These are phyloP conservation scores for Rubia occidens DNA, from an alignment of 305 asterid genomes.

Conservation along the genomic window DNA sequence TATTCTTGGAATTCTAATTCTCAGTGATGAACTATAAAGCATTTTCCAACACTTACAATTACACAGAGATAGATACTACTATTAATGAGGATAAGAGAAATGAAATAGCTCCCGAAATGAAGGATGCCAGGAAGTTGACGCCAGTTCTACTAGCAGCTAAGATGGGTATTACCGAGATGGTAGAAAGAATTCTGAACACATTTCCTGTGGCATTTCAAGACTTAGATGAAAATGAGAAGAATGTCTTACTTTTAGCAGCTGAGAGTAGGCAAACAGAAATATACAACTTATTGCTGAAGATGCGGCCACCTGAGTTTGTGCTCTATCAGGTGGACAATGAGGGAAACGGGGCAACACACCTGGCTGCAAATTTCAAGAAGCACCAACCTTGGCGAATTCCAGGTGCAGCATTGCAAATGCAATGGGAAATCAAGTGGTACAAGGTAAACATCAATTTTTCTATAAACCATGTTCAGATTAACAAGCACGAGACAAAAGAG, in stretches of 20 bases:
- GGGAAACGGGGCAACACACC: conserved; percentile 37
- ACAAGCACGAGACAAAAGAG: background rate
- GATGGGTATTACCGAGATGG: conserved; percentile 47
- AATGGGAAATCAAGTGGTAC: conserved; percentile 49
- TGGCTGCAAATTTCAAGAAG: conserved; percentile 29
- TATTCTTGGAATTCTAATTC: background rate
- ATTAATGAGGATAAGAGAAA: background rate
- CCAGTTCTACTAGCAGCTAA: conserved; percentile 41
- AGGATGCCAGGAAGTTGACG: conserved; percentile 20
- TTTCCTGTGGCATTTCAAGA: conserved; percentile 42
- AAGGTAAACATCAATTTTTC: conserved; percentile 25
- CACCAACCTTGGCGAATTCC: conserved; percentile 43
- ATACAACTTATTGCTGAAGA: conserved; percentile 18
- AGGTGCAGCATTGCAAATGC: conserved; percentile 40
- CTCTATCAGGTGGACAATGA: conserved; percentile 28
- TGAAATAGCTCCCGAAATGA: background rate
- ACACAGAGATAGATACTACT: background rate
- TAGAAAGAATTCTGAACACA: conserved; percentile 25
- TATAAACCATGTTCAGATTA: background rate
- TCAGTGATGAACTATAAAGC: background rate
- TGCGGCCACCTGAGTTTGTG: conserved; percentile 25
- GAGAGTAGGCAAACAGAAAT: conserved; percentile 35
- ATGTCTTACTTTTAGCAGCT: conserved; percentile 37
- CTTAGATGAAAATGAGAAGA: conserved; percentile 33
- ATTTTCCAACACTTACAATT: background rate